These are phyloP conservation scores for Protea cynaroides DNA, from an alignment of 164 flowering plant species.

Conservation along the genomic window DNA sequence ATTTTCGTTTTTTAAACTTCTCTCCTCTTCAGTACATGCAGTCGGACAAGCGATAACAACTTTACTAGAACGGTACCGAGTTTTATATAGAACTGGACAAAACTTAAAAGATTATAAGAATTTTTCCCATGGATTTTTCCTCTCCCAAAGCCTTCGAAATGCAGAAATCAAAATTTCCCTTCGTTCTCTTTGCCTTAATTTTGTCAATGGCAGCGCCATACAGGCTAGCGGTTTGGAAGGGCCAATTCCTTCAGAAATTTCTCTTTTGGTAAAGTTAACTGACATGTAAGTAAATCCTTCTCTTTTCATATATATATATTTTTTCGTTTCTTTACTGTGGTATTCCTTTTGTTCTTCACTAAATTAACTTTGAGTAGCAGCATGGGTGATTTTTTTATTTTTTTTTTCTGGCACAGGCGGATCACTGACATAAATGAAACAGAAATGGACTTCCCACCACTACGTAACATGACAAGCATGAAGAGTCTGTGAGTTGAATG, in stretches of 20 bases:
- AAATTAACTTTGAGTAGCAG: neutral
- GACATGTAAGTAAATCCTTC: slow-evolving; percentile 39
- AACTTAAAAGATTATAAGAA: neutral
- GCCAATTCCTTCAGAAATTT: slow-evolving; percentile 58
- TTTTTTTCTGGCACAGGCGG: slow-evolving; percentile 39
- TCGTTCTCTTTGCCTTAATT: neutral
- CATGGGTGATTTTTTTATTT: neutral
- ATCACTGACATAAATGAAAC: slow-evolving; percentile 57
- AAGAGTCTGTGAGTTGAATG: slow-evolving; percentile 41
- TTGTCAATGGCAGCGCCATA: slow-evolving; percentile 37
- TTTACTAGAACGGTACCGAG: neutral
- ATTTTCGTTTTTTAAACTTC: neutral
- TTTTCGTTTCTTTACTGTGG: neutral
- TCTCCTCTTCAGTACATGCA: neutral
- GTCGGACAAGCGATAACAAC: neutral
- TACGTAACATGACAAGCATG: slow-evolving; percentile 34
- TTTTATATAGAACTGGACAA: neutral
- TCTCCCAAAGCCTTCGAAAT: neutral
- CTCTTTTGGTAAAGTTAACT: slow-evolving; percentile 31
- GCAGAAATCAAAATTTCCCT: neutral
- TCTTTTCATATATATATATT: neutral
- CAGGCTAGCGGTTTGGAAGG: slow-evolving; percentile 60
- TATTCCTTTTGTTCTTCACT: neutral
- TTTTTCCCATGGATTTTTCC: neutral
- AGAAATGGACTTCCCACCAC: slow-evolving; percentile 38